These are phyloP conservation scores for Geotrichum reessii DNA, from an alignment of 1,139 yeast genomes.

Conservation along the genomic window DNA sequence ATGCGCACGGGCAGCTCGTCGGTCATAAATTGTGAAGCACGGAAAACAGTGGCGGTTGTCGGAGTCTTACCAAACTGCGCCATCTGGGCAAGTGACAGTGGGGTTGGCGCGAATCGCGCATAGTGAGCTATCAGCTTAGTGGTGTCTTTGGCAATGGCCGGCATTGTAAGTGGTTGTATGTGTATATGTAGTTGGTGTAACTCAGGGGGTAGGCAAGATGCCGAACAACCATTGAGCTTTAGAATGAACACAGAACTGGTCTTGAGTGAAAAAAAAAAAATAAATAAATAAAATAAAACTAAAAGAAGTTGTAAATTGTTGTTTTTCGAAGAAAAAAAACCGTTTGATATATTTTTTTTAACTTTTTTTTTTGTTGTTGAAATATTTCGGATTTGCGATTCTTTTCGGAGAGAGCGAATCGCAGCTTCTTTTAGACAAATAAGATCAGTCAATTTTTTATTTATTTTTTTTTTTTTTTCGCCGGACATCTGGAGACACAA, in stretches of 20 bases:
- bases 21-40: slow-evolving; percentile 79
- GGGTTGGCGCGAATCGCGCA: slow-evolving; percentile 76
- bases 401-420: neutral
- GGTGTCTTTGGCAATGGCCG: neutral
- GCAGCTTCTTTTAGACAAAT: neutral
- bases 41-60: slow-evolving; percentile 68
- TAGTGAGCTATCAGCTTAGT: slow-evolving; percentile 42
- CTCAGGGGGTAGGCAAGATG: neutral
- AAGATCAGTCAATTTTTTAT: neutral
- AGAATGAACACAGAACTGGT: neutral
- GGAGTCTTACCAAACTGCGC: slow-evolving; percentile 83
- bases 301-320: neutral
- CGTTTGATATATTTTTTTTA: neutral
- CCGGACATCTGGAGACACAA: too few relatives aligned
- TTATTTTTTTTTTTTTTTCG: neutral
- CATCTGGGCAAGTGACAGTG: slow-evolving; percentile 81
- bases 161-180: neutral
- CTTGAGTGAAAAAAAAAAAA: neutral
- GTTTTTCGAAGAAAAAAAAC: neutral
- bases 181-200: neutral
- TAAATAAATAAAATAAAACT: neutral
- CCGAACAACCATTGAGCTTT: neutral
- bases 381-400: neutral
- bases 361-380: neutral
- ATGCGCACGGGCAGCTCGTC: slow-evolving; percentile 83